These are phyloP conservation scores for Metschnikowia lunata DNA, from an alignment of 805 yeast genomes.

Conservation along the genomic window DNA sequence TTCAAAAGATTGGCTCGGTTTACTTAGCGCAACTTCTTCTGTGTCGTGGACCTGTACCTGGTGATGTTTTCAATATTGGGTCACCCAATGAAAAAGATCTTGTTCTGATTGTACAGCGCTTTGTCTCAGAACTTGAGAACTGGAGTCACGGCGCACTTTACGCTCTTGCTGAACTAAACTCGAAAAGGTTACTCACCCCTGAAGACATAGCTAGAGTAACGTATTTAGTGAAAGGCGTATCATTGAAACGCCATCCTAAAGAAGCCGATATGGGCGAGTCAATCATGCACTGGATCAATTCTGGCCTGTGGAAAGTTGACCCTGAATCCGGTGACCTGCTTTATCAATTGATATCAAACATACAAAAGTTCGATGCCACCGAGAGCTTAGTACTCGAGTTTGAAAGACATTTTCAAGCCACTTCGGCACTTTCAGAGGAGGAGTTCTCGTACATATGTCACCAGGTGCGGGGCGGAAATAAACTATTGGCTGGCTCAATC, in stretches of 20 bases:
- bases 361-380: slow-evolving; percentile 6
- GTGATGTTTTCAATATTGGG: too few species aligned
- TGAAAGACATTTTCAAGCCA: slow-evolving; percentile 14
- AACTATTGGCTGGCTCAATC: slow-evolving; percentile 35
- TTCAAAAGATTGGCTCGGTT: slow-evolving; percentile 39
- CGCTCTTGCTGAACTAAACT: slow-evolving; percentile 9
- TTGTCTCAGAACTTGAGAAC: neutral
- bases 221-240: neutral
- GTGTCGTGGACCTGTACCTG: too few species aligned
- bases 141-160: slow-evolving; percentile 4
- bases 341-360: neutral
- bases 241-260: neutral
- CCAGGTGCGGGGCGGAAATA: slow-evolving; percentile 37
- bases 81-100: too few species aligned
- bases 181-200: neutral
- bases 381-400: slow-evolving; percentile 9
- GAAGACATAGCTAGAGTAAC: neutral
- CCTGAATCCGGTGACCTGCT: neutral
- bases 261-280: slow-evolving; percentile 6
- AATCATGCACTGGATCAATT: slow-evolving; percentile 10
- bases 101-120: too few species aligned
- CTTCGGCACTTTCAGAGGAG: slow-evolving; percentile 1
- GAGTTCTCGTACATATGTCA: slow-evolving; percentile 28
- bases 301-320: neutral
- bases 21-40: slow-evolving; percentile 22